phyloP scores from a whole-genome alignment of 768 basidiomycete species.

The Leccinum sublutescens region DNA sequence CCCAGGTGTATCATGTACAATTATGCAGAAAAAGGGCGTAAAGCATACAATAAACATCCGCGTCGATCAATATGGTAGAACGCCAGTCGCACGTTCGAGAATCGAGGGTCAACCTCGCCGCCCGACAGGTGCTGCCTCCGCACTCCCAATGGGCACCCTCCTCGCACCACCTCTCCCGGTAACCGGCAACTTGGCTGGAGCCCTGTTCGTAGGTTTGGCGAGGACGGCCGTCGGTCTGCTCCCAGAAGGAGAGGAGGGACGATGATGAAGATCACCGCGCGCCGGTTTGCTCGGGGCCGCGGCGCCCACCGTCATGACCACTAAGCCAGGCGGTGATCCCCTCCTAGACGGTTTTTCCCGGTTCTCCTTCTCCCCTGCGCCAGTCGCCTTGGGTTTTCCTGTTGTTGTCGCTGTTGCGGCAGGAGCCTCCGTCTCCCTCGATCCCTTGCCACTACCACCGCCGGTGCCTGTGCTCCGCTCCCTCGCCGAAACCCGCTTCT shows the following conservation, averaged over 20 bases:
- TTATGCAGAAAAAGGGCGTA: slow-evolving; percentile 14
- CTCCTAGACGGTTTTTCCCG: slow-evolving; percentile 34
- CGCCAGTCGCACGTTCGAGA: neutral
- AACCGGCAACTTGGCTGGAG: slow-evolving; percentile 33
- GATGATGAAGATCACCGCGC: neutral
- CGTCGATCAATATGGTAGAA: slow-evolving; percentile 2
- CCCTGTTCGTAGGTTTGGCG: slow-evolving; percentile 9
- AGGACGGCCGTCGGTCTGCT: slow-evolving; percentile 13
- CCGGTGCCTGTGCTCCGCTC: slow-evolving; percentile 36
- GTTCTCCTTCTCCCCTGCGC: slow-evolving; percentile 36
- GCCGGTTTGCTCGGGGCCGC: slow-evolving; percentile 18
- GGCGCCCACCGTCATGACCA: slow-evolving; percentile 10
- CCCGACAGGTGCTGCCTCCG: slow-evolving; percentile 51
- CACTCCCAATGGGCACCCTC: slow-evolving; percentile 65
- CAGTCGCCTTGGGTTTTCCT: slow-evolving; percentile 31
- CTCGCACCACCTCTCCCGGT: slow-evolving; percentile 51
- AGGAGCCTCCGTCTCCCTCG: slow-evolving; percentile 22
- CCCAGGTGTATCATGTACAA: slow-evolving; percentile 23
- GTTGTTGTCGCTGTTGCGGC: slow-evolving; percentile 7
- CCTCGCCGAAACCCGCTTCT: slow-evolving; percentile 32
- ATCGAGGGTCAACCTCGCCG: slow-evolving; percentile 42
- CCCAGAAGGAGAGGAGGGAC: neutral
- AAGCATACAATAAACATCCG: slow-evolving; percentile 12
- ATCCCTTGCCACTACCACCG: slow-evolving; percentile 25
- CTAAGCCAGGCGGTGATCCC: slow-evolving; percentile 19